Evolutionary conservation across 2,329 filamentous ascomycete species (phyloP), one percentile per base, ranked within the genome.

Genomic region (Cladophialophora carrionii): DNA sequence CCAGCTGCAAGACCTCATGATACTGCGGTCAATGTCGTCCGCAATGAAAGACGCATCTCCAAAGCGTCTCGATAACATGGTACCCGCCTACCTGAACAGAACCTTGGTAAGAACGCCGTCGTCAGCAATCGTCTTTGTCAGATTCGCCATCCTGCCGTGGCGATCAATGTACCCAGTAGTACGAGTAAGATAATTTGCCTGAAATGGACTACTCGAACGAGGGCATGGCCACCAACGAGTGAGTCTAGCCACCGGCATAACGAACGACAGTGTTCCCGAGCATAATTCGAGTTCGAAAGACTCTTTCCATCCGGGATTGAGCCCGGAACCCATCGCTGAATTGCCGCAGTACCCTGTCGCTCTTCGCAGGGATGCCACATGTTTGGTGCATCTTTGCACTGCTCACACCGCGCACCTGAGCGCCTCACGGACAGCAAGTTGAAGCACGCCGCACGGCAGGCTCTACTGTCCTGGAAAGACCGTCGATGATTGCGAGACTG

Each of bases 101-200:
- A n/a, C 31, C 41, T 53, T 59, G 57, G 43, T 46, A 22, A 51
- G 29, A 17, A 7, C 37, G 37, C 17, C 5, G 7, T 12, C 20
- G 57, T 59, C 57, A 59, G 57, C 57, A n/a, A 17, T 51, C 29
- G 57, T 61, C 58, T 61, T 61, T 61, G 58, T 61, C 58, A 61
- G 58, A 61, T 41, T 20, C 20, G 34, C 12, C 20, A 48, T 32
- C 49, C n/a, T 52, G 34, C 56, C 37, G 7, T 24, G 26, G 10
- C 52, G 7, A 55, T 55, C 32, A 31, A 17, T 22, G 54, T 6
- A 6, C 26, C 26, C 3, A 29, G 26, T 34, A 24, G 49, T 61
- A 29, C 48, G 51, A 24, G 49, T 61, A 29, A 55, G 51, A 48
- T 26, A 29, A 29, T 55, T 48, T 43, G 26, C 59, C 58, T 31